These are phyloP conservation scores for Cyberlindnera mississippiensis DNA, from an alignment of 805 yeast species.

Conservation along the genomic window DNA sequence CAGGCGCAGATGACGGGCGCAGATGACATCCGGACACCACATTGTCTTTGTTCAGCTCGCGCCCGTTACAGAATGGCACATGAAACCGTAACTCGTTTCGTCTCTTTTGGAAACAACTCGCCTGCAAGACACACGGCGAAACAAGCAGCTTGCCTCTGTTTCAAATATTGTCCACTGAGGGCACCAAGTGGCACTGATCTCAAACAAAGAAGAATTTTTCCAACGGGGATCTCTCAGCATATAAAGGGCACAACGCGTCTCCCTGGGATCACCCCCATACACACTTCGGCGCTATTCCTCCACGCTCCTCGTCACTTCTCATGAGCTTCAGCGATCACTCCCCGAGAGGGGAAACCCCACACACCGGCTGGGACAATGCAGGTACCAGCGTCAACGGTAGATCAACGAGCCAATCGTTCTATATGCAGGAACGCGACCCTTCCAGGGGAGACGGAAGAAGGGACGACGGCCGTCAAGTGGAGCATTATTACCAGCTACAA, in stretches of 20 bases:
- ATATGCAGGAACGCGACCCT: background rate
- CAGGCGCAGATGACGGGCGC: background rate
- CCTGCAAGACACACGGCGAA: no score
- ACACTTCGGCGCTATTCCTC: background rate
- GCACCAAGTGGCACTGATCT: background rate
- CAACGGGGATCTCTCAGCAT: background rate
- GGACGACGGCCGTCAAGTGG: no score
- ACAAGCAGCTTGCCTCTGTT: background rate
- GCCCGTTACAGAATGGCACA: background rate
- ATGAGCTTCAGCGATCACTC: background rate
- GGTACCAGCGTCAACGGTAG: background rate
- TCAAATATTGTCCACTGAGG: background rate
- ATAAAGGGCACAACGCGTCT: background rate
- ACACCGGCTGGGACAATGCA: background rate
- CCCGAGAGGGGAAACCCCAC: background rate
- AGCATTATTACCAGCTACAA: no score
- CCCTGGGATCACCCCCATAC: background rate
- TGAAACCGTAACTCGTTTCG: slow-evolving; percentile 1
- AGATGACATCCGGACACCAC: slow-evolving; percentile 1
- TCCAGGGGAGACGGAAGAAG: background rate
- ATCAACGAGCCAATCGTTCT: no score
- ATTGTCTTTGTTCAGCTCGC: background rate
- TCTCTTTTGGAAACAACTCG: background rate
- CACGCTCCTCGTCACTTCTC: background rate
- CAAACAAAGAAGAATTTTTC: background rate